Base-by-base conservation (phyloP, 148 eudicot genomes). In the Vaccinium macrocarpon region DNA sequence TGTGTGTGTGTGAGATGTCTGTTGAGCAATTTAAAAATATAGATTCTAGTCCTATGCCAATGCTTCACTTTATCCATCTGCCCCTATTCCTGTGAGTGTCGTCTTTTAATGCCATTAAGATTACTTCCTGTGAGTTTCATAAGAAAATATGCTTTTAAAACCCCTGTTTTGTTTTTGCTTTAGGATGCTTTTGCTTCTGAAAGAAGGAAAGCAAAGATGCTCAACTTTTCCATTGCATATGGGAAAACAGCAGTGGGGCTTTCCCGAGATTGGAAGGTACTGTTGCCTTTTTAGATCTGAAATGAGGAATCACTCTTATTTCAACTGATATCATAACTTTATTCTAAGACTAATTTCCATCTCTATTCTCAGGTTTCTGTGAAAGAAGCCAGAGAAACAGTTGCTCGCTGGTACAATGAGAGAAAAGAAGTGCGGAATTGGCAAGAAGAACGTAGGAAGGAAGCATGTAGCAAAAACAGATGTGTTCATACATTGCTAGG, bases 121-220 rank as follows among this genome's bases (percentile, higher is more conserved):
- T 53, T 18, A n/a, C 55, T 50, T 75, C 29, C 29, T 52, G 35
- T 11, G 8, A 7, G 80, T 78, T 50, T 78, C 42, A 6, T 76
- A 76, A 14, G 72, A 25, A 51, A 6, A 13, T n/a, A 51, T 5
- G 15, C 21, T 78, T 48, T 48, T 2, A 12, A 53, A 19, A 7
- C 46, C 23, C 74, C 53, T 73, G 0, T 38, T 38, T 35, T 73
- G n/a, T 38, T 35, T 73, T 0, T 35, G 32, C 86, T 89, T 78
- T 91, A 97, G 99, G 99, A 93, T 89, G 96, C 94, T 52, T 97
- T 89, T 91, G 99, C 89, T 79, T 89, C 99, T 76, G 99, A 97
- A 91, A 97, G 99, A 91, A 91, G 99, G 89, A 97, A 97, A 87
- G 99, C 98, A 1, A 97, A 97, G 86, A 97, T 95, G 99, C 97